Base-by-base conservation (phyloP, 176 grass and related monocot genomes). In the Oryza rufipogon region DNA sequence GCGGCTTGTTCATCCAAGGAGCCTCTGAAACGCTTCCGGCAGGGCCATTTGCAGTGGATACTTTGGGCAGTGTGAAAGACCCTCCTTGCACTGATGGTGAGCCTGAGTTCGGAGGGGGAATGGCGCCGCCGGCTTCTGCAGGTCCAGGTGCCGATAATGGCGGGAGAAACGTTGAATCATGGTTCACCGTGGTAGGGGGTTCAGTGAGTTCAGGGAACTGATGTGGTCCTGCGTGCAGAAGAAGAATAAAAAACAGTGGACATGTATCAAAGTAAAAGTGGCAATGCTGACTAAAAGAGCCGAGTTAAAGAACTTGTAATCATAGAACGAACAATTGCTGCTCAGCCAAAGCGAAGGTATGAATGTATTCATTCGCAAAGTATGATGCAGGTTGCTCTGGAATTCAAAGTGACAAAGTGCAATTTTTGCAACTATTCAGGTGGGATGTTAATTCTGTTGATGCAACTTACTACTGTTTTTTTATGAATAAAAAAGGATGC, bases 71-170 rank as follows among this genome's bases (percentile, higher is more conserved):
- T 1, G 84, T 76, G 63, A 91, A 87, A 54, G 91, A 77, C 4
- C 83, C 80, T 79, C 77, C 89, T 6, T 89, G 90, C 76, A 72
- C 46, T n/a, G 93, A 80, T 58, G 54, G 54, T 58, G 54, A 58
- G 26, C 46, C 87, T 4, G 96, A 85, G 33, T 41, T 89, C 8
- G 97, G 91, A 52, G 91, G 42, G 5, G 91, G 85, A 71, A 94
- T 78, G 67, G 49, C 39, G 19, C 90, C 97, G 23, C 93, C 97
- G 41, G 92, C 87, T 83, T 92, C 89, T 51, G 88, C 81, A 0
- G 89, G 80, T 32, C 64, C 91, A 19, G 97, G 97, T 0, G 97
- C 87, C 8, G 91, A 81, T 84, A 92, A 69, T n/a, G 93, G 97
- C 11, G 91, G 60, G 36, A 94, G 83, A 68, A 77, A 83, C 0